Evolutionary conservation across 2,329 filamentous ascomycete species (phyloP), one percentile per base, ranked within the genome.

Genomic region (Juglanconis juglandina): DNA sequence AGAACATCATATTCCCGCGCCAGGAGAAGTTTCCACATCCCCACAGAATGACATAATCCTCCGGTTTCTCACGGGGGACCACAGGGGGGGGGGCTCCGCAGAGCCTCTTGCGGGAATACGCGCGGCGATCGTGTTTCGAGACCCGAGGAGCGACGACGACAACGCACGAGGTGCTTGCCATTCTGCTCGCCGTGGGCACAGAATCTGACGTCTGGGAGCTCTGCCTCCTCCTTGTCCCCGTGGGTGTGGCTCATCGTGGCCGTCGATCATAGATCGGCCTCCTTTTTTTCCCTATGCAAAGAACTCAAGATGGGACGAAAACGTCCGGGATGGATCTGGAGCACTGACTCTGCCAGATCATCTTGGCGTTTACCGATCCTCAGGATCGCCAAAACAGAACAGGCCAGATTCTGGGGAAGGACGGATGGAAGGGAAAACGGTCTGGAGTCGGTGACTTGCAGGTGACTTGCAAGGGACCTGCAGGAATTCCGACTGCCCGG

Each of bases 361-460:
- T 32, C 24, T 41, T 53, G 37, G 52, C 42, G 53, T 47, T 55
- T 55, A 30, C 42, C 24, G 53, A 55, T 55, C 41, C 24, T 37
- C 53, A 47, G 34, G 53, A 55, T 55, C 42, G 17, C 53, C 53
- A 47, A 47, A 55, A 55, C 53, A 47, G 44, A 17, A 46, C 44
- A 46, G 17, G 9, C 11, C 8, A 53, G 11, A 39, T 39, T 41
- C 35, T 39, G 34, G 50, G 50, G 39, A 11, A 44, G 17, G 9
- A 6, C n/a, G 13, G 32, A 42, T 5, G 30, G 4, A 42, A 4
- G 39, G 10, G 11, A 8, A 5, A 4, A 14, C 39, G 14, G 14
- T 11, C 10, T 7, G 39, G 17, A 17, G 17, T 17, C 17, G 2
- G 17, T 17, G 17, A 17, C 17, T 17, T 17, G 2, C 17, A 17